A percentile compares a stretch with the other conserved stretches of the same genome.
Evolutionary conservation across 495 filamentous ascomycete species (phyloP).

Genomic region (Barbatosphaeria neglecta): DNA sequence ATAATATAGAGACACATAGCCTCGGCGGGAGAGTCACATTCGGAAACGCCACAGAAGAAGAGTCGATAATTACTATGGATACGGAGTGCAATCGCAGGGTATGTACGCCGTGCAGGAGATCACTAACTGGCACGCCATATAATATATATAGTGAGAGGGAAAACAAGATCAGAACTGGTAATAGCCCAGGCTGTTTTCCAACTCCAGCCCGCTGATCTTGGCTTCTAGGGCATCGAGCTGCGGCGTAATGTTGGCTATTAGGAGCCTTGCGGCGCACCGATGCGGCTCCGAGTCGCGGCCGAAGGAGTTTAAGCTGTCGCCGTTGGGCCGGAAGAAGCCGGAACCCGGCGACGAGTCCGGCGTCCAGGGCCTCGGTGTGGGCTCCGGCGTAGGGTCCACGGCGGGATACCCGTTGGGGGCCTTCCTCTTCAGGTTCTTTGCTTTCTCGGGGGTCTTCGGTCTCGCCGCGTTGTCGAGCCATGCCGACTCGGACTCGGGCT

Average conservation of each 20-base stretch:
- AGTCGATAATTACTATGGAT: background rate
- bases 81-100: background rate
- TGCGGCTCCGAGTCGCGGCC: slow-evolving; percentile 5
- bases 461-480: slow-evolving; percentile 2
- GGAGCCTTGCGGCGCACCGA: slow-evolving; percentile 6
- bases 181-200: slow-evolving; percentile 15
- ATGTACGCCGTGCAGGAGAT: too few relatives aligned
- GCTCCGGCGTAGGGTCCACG: background rate
- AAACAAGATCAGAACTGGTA: slow-evolving; percentile 5
- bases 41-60: background rate
- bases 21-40: background rate
- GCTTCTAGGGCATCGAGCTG: slow-evolving; percentile 7
- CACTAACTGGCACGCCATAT: too few relatives aligned
- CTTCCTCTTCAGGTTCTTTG: background rate
- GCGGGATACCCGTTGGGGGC: background rate
- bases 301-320: too few relatives aligned
- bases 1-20: background rate
- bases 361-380: background rate
- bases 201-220: slow-evolving; percentile 9
- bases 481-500: background rate
- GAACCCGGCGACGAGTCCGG: background rate
- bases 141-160: too few relatives aligned
- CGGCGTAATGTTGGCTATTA: slow-evolving; percentile 5
- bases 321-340: background rate
- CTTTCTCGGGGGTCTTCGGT: background rate